A percentile compares a stretch with the other conserved stretches of the same genome.
These are phyloP conservation scores for Ceriops tagal DNA, from an alignment of 345 rosid species.

Conservation along the genomic window DNA sequence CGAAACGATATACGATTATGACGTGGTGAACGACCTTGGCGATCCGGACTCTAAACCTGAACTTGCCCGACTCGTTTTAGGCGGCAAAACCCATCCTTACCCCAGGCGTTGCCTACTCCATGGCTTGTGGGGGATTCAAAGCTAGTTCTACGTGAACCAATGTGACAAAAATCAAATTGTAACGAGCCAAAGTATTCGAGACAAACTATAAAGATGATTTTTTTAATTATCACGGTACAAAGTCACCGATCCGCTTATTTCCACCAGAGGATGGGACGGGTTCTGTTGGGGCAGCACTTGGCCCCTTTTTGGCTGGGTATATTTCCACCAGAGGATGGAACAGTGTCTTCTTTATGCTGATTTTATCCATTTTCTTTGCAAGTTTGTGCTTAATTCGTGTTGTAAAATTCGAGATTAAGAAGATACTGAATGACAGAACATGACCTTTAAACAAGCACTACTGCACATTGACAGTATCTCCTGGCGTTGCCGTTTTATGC, in stretches of 20 bases:
- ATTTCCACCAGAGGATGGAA: slow-evolving; percentile 81
- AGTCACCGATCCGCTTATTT: no score
- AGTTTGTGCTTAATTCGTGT: slow-evolving; percentile 54
- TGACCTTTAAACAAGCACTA: slow-evolving; percentile 19
- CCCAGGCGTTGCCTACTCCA: slow-evolving; percentile 57
- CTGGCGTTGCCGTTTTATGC: neutral
- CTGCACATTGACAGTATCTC: slow-evolving; percentile 10
- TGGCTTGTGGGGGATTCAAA: no score
- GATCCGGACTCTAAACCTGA: slow-evolving; percentile 42
- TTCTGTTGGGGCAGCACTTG: no score
- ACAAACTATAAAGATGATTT: no score
- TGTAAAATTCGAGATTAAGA: slow-evolving; percentile 49
- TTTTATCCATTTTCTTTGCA: slow-evolving; percentile 50
- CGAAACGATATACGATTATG: slow-evolving; percentile 77
- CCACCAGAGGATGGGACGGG: no score
- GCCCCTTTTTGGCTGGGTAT: no score
- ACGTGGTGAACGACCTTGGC: slow-evolving; percentile 75
- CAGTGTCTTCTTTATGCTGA: slow-evolving; percentile 74
- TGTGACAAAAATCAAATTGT: no score
- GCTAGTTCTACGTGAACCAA: no score
- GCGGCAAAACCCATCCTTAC: slow-evolving; percentile 39
- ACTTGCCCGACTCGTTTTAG: slow-evolving; percentile 37
- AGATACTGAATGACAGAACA: slow-evolving; percentile 12
- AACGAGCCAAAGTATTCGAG: no score
- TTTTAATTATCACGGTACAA: no score